Conservation (phyloP, 2,329 filamentous ascomycete species). For the Cercospora brassicicola region DNA sequence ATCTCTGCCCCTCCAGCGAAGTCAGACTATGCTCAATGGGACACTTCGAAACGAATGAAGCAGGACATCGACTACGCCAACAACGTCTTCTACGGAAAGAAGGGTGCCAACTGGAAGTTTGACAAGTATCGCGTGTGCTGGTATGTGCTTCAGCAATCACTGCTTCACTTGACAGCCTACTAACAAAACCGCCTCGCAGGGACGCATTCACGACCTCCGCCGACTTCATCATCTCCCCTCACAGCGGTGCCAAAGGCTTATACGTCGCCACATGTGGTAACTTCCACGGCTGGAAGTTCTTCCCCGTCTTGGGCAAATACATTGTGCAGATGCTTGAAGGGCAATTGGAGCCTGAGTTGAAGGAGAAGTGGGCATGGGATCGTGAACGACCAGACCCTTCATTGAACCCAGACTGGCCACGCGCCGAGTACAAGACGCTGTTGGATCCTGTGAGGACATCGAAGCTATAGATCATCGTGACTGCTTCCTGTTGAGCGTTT, state of each 20-base stretch:
- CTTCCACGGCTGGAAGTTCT: conserved; percentile 44
- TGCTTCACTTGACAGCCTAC: background rate
- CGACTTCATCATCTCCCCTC: conserved; percentile 53
- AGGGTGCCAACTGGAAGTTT: conserved; percentile 58
- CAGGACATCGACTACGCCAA: conserved; percentile 60
- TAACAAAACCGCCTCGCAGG: conserved; percentile 45
- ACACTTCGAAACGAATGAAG: conserved; percentile 57
- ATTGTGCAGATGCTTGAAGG: conserved; percentile 40
- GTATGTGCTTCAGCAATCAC: conserved; percentile 44
- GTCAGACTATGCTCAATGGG: conserved; percentile 64
- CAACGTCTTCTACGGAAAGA: conserved; percentile 60
- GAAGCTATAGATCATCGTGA: conserved; percentile 6
- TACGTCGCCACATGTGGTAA: conserved; percentile 51
- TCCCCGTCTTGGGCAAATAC: conserved; percentile 41
- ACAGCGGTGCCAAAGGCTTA: conserved; percentile 44
- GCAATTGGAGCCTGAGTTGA: conserved; percentile 47
- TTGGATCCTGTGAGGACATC: conserved; percentile 36
- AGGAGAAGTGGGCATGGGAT: conserved; percentile 59
- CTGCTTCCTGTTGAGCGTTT: background rate
- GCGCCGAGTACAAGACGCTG: conserved; percentile 59
- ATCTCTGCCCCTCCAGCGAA: conserved; percentile 59
- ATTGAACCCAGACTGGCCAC: conserved; percentile 58
- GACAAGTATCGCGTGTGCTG: conserved; percentile 67
- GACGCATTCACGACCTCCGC: conserved; percentile 63
- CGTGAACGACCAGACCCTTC: conserved; percentile 57